Conservation (phyloP, 2,329 filamentous ascomycete species). For the Ascochyta pisi region DNA sequence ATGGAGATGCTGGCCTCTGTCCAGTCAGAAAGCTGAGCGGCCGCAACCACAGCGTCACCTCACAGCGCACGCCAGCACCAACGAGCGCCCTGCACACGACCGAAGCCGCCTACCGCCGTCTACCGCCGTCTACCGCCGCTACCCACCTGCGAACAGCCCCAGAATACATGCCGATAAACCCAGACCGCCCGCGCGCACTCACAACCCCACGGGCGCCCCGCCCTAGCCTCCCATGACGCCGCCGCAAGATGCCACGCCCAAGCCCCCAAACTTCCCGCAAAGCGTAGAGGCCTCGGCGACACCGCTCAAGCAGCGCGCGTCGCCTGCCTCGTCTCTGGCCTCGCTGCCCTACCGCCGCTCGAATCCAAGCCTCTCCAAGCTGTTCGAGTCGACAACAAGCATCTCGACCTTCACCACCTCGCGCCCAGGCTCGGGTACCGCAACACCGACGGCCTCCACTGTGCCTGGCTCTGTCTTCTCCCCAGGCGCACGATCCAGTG, state of each 20-base stretch:
- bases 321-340: constrained; percentile 66
- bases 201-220: constrained; percentile 43
- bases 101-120: neutral
- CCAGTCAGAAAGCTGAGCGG: constrained; percentile 44
- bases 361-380: constrained; percentile 59
- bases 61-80: constrained; percentile 18
- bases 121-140: constrained; percentile 5
- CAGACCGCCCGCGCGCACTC: constrained; percentile 37
- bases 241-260: constrained; percentile 49
- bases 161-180: constrained; percentile 45
- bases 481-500: constrained; percentile 47
- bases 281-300: constrained; percentile 62
- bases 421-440: constrained; percentile 51
- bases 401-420: constrained; percentile 45
- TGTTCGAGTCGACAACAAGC: constrained; percentile 60
- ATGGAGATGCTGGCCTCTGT: constrained; percentile 36
- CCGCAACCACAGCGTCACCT: constrained; percentile 40
- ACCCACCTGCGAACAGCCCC: neutral
- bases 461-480: constrained; percentile 54
- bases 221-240: constrained; percentile 51
- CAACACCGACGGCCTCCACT: constrained; percentile 50
- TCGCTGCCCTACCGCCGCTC: constrained; percentile 62
- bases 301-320: constrained; percentile 65
- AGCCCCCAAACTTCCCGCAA: constrained; percentile 54
- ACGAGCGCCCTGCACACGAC: constrained; percentile 17